These are phyloP conservation scores for Phyllosticta capitalensis DNA, from an alignment of 2,329 filamentous ascomycete genomes.

Conservation along the genomic window DNA sequence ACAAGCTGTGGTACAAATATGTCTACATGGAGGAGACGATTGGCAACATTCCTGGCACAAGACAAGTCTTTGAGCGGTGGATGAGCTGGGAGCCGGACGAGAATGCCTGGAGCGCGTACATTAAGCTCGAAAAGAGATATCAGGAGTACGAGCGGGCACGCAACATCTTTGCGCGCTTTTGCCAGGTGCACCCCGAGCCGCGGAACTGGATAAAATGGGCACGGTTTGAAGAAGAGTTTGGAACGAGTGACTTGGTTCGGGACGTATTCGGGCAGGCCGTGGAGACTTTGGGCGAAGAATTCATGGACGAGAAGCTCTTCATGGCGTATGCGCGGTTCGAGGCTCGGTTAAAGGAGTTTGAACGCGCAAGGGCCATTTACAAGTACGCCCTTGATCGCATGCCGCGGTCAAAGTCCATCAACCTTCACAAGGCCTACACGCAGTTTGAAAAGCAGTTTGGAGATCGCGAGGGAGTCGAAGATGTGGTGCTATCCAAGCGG, in stretches of 20 bases:
- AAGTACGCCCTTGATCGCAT: slow-evolving; percentile 92
- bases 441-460: slow-evolving; percentile 98
- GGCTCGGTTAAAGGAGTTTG: slow-evolving; percentile 88
- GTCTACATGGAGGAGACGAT: slow-evolving; percentile 98
- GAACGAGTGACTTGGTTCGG: slow-evolving; percentile 81
- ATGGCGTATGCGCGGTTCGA: slow-evolving; percentile 94
- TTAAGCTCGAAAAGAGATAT: slow-evolving; percentile 94
- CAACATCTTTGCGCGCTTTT: slow-evolving; percentile 82
- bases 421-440: slow-evolving; percentile 87
- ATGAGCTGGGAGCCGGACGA: slow-evolving; percentile 98
- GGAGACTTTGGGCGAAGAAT: slow-evolving; percentile 84
- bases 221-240: slow-evolving; percentile 91
- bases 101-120: slow-evolving; percentile 89
- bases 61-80: slow-evolving; percentile 95
- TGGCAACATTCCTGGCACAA: slow-evolving; percentile 81
- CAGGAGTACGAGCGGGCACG: slow-evolving; percentile 85
- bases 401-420: slow-evolving; percentile 73
- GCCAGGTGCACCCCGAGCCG: slow-evolving; percentile 84
- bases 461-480: slow-evolving; percentile 84
- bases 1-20: slow-evolving; percentile 99
- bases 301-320: slow-evolving; percentile 92
- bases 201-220: slow-evolving; percentile 99
- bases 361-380: slow-evolving; percentile 88
- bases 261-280: slow-evolving; percentile 86
- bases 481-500: slow-evolving; percentile 90